Base-by-base conservation (phyloP, 1,284 basidiomycete genomes). In the Moesziomyces sp. region DNA sequence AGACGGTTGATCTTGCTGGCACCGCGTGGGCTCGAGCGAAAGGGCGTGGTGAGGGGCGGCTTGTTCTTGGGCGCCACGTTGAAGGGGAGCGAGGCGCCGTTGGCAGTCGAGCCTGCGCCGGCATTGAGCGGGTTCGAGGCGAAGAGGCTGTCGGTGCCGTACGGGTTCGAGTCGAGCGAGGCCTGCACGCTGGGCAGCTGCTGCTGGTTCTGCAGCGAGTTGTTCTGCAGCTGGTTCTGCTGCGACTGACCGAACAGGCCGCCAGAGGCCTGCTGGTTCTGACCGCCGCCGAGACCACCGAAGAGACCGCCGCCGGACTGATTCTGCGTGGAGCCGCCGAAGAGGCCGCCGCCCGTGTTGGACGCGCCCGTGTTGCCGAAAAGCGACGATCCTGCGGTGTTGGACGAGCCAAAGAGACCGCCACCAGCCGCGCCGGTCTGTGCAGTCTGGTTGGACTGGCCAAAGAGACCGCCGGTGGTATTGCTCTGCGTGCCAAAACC, bases 161-260 rank as follows among this genome's bases (percentile, higher is more conserved):
- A 94, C 0, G 96, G 94, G 78, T 88, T 88, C 82, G 94, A 91
- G 49, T 92, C 91, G 79, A 98, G 92, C 50, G 78, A 70, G 5
- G 76, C 65, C 34, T 73, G 75, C 2, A 79, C 47, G 0, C 87
- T 86, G 14, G 88, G 62, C 34, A 60, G 60, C 83, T 84, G 82
- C 62, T 78, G 84, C 71, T 76, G 67, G 46, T 58, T 69, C n/a
- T 69, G 59, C 47, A 62, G 24, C 21, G 55, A 43, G 26, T 57
- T 60, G 16, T 52, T 43, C 79, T 79, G 67, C 73, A 65, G 75
- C 54, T 78, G 78, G 43, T 75, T 70, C 53, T 59, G 78, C 47
- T 64, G 55, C 49, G 38, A 54, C 44, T 53, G 55, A 35, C 70
- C 67, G 43, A 77, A 72, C 19, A 74, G 58, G 23, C 69, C 59